phyloP scores from a whole-genome alignment of 306 rosid genomes.

The Vigna unguiculata region DNA sequence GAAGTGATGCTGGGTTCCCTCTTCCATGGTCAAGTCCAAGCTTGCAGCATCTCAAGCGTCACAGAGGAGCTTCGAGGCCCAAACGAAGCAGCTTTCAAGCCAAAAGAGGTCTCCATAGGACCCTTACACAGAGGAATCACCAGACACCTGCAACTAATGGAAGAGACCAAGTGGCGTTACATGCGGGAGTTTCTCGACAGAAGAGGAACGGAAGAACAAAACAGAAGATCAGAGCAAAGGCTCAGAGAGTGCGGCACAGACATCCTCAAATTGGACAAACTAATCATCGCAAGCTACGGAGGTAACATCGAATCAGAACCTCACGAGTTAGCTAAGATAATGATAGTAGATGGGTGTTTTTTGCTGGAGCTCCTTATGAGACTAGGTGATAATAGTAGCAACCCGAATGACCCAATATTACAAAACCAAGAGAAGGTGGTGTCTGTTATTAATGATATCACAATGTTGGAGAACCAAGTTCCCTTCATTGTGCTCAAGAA shows the following conservation, averaged over 20 bases:
- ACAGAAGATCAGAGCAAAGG: neutral
- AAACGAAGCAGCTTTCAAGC: slow-evolving; percentile 20
- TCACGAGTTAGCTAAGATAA: slow-evolving; percentile 37
- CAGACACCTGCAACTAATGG: slow-evolving; percentile 11
- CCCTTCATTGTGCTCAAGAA: slow-evolving; percentile 46
- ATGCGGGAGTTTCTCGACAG: slow-evolving; percentile 9
- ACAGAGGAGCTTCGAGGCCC: slow-evolving; percentile 30
- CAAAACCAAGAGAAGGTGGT: neutral
- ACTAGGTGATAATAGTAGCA: neutral
- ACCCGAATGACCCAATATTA: slow-evolving; percentile 1
- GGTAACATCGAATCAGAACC: slow-evolving; percentile 34
- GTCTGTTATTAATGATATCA: slow-evolving; percentile 37
- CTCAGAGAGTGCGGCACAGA: neutral
- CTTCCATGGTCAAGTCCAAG: neutral
- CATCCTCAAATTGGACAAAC: neutral
- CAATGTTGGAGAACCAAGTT: slow-evolving; percentile 49
- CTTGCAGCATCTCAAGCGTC: slow-evolving; percentile 40
- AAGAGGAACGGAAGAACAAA: neutral
- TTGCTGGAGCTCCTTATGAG: slow-evolving; percentile 45
- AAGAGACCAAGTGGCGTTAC: slow-evolving; percentile 50
- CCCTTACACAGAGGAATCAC: slow-evolving; percentile 42
- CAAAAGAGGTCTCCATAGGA: slow-evolving; percentile 42
- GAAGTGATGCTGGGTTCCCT: slow-evolving; percentile 2
- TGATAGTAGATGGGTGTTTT: slow-evolving; percentile 56
- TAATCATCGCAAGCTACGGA: slow-evolving; percentile 31